Evolutionary conservation across 768 basidiomycete species (phyloP).

Genomic region (Phaeotremella skinneri): DNA sequence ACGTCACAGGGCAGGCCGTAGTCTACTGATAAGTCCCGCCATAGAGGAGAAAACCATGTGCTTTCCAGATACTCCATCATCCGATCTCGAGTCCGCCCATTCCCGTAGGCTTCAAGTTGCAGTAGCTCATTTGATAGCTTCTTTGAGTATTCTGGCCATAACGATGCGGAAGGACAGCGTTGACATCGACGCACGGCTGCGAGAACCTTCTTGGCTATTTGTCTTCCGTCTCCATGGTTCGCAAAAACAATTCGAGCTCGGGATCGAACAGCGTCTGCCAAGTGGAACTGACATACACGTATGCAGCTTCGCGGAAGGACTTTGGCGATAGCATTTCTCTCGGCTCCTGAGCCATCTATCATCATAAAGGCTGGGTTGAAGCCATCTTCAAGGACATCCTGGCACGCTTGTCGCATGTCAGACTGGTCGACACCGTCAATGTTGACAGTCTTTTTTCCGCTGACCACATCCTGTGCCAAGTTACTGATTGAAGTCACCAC

Average conservation of each 20-base stretch:
- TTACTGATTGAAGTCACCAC: neutral
- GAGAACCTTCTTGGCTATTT: no score
- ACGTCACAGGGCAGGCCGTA: slow-evolving; percentile 11
- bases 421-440: neutral
- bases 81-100: neutral
- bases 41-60: slow-evolving; percentile 11
- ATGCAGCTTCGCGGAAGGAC: slow-evolving; percentile 4
- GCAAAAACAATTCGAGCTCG: slow-evolving; percentile 1
- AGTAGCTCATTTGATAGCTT: neutral
- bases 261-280: slow-evolving; percentile 9
- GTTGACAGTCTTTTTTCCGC: neutral
- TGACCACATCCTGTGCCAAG: neutral
- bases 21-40: slow-evolving; percentile 5
- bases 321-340: slow-evolving; percentile 1
- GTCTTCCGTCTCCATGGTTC: no score
- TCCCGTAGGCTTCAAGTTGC: neutral
- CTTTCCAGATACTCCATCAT: slow-evolving; percentile 2
- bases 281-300: slow-evolving; percentile 13
- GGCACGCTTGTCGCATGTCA: neutral
- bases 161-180: neutral
- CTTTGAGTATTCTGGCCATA: slow-evolving; percentile 6
- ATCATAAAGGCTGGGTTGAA: slow-evolving; percentile 9
- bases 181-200: slow-evolving; percentile 10
- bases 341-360: slow-evolving; percentile 14
- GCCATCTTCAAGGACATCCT: slow-evolving; percentile 5